These are phyloP conservation scores for Xylaria sp. DNA, from an alignment of 2,329 filamentous ascomycete species.

Conservation along the genomic window DNA sequence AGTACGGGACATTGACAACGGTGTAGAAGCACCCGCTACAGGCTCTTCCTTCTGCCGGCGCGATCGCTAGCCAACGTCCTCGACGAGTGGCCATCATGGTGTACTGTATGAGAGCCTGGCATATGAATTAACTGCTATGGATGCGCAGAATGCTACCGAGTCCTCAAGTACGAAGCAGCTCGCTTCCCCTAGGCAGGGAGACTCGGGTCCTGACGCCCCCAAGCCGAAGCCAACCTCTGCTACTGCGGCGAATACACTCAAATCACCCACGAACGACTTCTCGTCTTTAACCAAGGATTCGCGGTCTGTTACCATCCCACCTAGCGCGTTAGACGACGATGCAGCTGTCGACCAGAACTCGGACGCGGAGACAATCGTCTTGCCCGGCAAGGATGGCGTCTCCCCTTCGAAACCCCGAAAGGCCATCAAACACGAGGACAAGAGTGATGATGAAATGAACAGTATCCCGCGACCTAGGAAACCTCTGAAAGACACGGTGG, in stretches of 20 bases:
- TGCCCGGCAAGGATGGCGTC: constrained; percentile 68
- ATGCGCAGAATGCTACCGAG: constrained; percentile 71
- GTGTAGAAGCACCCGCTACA: not conserved
- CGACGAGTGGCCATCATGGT: constrained; percentile 62
- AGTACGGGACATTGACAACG: constrained; percentile 16
- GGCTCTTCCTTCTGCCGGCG: constrained; percentile 20
- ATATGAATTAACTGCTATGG: constrained; percentile 68
- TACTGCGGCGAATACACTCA: constrained; percentile 32
- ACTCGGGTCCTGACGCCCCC: constrained; percentile 44
- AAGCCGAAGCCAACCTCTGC: constrained; percentile 39
- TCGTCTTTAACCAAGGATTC: constrained; percentile 41
- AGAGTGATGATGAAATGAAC: constrained; percentile 61
- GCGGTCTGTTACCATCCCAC: constrained; percentile 37
- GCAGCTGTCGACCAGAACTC: constrained; percentile 64
- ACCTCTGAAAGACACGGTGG: constrained; percentile 45
- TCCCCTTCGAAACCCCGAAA: constrained; percentile 69
- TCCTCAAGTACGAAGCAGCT: constrained; percentile 64
- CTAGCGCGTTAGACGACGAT: constrained; percentile 50
- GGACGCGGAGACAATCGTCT: constrained; percentile 74
- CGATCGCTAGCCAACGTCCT: constrained; percentile 39
- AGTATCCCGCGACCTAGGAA: constrained; percentile 42
- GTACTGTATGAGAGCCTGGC: constrained; percentile 54
- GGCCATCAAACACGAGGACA: constrained; percentile 68
- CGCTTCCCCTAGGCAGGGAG: constrained; percentile 57
- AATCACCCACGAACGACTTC: constrained; percentile 32